Percentiles rank a stretch among this genome's conserved stretches.
Evolutionary conservation across 164 flowering plant genomes (phyloP).

Genomic region (Nymphaea colorata): DNA sequence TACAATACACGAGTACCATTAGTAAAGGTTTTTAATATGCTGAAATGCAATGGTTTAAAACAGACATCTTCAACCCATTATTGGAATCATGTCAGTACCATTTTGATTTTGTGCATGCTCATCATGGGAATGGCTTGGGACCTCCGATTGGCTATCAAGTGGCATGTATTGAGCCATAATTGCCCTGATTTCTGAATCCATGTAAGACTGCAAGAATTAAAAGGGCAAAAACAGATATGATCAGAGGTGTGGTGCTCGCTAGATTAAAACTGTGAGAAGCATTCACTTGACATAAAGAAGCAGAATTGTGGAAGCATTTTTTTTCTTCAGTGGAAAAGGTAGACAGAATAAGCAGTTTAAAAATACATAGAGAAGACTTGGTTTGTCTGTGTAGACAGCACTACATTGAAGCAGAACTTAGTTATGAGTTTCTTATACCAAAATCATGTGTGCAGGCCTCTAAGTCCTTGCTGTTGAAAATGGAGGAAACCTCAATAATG

Average conservation of each 20-base stretch:
- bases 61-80: background rate
- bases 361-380: too few relatives aligned
- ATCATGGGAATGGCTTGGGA: slow-evolving; percentile 30
- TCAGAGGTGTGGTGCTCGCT: background rate
- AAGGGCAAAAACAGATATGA: background rate
- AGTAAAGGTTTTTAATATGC: background rate
- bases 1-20: background rate
- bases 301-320: too few relatives aligned
- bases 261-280: too few relatives aligned
- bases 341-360: too few relatives aligned
- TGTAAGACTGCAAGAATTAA: slow-evolving; percentile 49
- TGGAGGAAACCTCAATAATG: too few relatives aligned
- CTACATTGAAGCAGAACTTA: too few relatives aligned
- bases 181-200: slow-evolving; percentile 86
- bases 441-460: too few relatives aligned
- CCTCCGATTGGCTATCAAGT: slow-evolving; percentile 54
- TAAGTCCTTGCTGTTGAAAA: too few relatives aligned
- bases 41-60: background rate
- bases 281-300: too few relatives aligned
- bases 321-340: too few relatives aligned
- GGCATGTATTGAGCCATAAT: slow-evolving; percentile 96
- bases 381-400: too few relatives aligned
- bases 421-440: too few relatives aligned
- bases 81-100: background rate
- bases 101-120: slow-evolving; percentile 5